Evolutionary conservation across 805 yeast species (phyloP).

Genomic region (Spencermartinsiella europaea): DNA sequence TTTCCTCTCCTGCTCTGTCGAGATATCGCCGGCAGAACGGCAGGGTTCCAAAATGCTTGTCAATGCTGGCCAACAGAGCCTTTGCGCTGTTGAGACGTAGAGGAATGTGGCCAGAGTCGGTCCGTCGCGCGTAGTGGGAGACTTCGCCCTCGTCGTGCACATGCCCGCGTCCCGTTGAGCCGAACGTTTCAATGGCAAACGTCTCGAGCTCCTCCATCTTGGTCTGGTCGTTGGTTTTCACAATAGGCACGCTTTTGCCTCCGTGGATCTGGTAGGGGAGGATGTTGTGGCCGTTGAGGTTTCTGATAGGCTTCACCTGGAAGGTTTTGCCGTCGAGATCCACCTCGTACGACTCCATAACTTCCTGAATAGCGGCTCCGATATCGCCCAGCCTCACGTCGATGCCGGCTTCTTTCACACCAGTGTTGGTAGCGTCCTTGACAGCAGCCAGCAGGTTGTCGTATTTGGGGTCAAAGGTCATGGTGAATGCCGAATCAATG

Average conservation of each 20-base stretch:
- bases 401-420: constrained; percentile 87
- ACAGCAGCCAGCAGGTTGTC: constrained; percentile 81
- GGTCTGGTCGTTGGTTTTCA: constrained; percentile 85
- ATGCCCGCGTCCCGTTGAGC: constrained; percentile 92
- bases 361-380: constrained; percentile 94
- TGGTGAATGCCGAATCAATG: constrained; percentile 92
- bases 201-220: constrained; percentile 99
- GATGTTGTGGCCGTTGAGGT: constrained; percentile 92
- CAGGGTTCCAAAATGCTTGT: constrained; percentile 81
- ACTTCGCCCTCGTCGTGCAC: constrained; percentile 86
- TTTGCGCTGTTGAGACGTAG: constrained; percentile 63
- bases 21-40: constrained; percentile 96
- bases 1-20: constrained; percentile 88
- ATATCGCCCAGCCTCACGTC: constrained; percentile 93
- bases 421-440: constrained; percentile 88
- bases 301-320: constrained; percentile 85
- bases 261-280: constrained; percentile 82
- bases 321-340: constrained; percentile 81
- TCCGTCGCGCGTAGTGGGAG: constrained; percentile 79
- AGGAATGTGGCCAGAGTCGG: constrained; percentile 46
- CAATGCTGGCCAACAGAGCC: constrained; percentile 61
- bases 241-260: constrained; percentile 95
- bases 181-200: constrained; percentile 97
- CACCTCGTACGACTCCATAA: constrained; percentile 93
- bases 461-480: constrained; percentile 79